Percentiles rank a stretch among this genome's conserved stretches.
Conservation (phyloP, 192 early-diverging fungal genomes). For the Entrophospora sp. region DNA sequence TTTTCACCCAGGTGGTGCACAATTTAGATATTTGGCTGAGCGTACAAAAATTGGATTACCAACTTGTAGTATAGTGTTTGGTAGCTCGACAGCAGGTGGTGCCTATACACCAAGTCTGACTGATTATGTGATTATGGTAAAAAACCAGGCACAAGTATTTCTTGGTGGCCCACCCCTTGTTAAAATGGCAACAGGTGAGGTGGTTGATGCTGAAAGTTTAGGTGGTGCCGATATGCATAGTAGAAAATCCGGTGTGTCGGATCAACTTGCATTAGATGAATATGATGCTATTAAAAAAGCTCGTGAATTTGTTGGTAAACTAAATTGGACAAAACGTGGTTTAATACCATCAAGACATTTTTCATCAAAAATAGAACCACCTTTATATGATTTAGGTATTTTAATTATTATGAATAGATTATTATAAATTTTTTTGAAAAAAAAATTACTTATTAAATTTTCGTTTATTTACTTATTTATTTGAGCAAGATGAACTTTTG, state of each 20-base stretch:
- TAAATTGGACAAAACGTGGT: constrained; percentile 50
- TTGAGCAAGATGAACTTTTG: constrained; percentile 43
- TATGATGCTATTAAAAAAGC: constrained; percentile 54
- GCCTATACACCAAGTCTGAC: constrained; percentile 58
- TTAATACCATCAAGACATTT: constrained; percentile 38
- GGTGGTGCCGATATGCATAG: constrained; percentile 67
- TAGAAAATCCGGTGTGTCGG: constrained; percentile 53
- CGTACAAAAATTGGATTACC: constrained; percentile 53
- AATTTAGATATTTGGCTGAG: constrained; percentile 49
- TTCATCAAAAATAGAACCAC: constrained; percentile 42
- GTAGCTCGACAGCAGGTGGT: constrained; percentile 58
- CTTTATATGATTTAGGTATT: constrained; percentile 43
- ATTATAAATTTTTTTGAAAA: background rate
- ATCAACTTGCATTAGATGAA: constrained; percentile 55
- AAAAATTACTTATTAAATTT: background rate
- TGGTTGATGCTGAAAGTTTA: constrained; percentile 51
- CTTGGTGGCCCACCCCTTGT: constrained; percentile 60
- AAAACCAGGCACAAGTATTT: constrained; percentile 60
- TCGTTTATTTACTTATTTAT: background rate
- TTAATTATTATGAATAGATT: background rate
- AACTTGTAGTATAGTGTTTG: constrained; percentile 55
- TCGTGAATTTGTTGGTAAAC: constrained; percentile 48
- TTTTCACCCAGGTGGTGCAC: constrained; percentile 55
- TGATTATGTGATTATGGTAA: constrained; percentile 60
- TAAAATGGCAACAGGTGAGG: constrained; percentile 61